Evolutionary conservation across 768 basidiomycete species (phyloP), one percentile per base, ranked within the genome.

Genomic region (Psilocybe subaeruginosa): DNA sequence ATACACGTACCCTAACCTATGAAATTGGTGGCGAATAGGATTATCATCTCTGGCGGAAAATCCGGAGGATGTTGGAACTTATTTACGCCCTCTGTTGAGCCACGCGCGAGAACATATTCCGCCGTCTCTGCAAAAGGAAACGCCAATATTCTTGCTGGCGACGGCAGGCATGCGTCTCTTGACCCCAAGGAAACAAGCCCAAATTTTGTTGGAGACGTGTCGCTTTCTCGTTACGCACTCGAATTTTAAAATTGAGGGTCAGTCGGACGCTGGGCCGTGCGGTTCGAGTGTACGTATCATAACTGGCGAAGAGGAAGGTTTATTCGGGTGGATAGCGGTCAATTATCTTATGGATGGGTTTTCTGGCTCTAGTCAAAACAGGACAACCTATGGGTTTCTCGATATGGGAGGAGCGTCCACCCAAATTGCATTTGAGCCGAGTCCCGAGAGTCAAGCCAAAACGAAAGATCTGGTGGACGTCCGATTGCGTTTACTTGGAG

Each of bases 371-470:
- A 77, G 73, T 56, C 71, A 83, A 54, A 82, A 86, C 71, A 83
- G 81, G 52, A 93, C 93, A 17, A 98, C 97, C 3, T 99, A 94
- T 69, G 97, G 97, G 4, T 99, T 99, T 74, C 80, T 99, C 65
- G 97, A 99, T 73, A 99, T 99, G 97, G 97, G 97, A 55, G 97
- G 97, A 27, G 97, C 97, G 16, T 98, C 96, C 12, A 99, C 97
- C 7, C 97, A 99, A 74, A 96, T 99, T 63, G 97, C 97, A 9
- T 99, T 99, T 69, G 95, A 98, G 69, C 97, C 97, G 0, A 83
- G 83, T 46, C 73, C 78, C 5, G 88, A 87, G 60, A 82, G 83
- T 60, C 75, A 77, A 46, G 74, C 79, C 62, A 81, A 83, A 58
- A 73, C 83, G 37, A 84, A 86, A 56, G 83, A 88, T 58, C 80